Base-by-base conservation (phyloP, 2,329 filamentous ascomycete genomes). In the Clonostachys rhizophaga region DNA sequence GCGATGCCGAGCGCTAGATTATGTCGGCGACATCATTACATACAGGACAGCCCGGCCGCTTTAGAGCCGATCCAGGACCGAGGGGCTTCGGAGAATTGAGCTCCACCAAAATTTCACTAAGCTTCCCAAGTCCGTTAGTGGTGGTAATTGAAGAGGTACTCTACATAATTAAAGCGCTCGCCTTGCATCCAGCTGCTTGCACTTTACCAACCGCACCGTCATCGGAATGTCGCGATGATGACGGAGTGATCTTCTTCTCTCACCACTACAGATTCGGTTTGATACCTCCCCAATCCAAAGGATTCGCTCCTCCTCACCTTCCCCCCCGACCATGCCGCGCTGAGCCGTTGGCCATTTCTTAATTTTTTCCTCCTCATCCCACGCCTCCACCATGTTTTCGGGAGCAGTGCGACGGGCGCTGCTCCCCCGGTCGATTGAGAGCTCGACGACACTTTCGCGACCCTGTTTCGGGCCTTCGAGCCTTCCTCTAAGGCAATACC, bases 401-500 rank as follows among this genome's bases (percentile, higher is more conserved):
- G 72, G 70, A 63, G 67, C 68, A 59, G 66, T 73, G 58, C 74
- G 72, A 56, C 71, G 70, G 58, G 66, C 67, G 64, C 66, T 76
- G 67, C 67, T 74, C 65, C 72, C 73, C 52, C 69, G 67, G 58
- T 65, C 70, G 61, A 65, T 64, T 55, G 63, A 65, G 30, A 44
- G n/a, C 35, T 44, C 35, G 18, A 20, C 46, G n/a, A 24, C 24
- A 10, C 44, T 39, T 12, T n/a, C 42, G n/a, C 41, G 41, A 34
- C n/a, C 17, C 18, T 39, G 9, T 10, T 30, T 30, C 24, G 24
- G 24, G 24, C 9, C 24, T 30, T 30, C 24, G 24, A 30, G 24
- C 24, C 24, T 30, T 30, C 24, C 24, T 30, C 24, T 30, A 5
- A 30, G 24, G 24, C 24, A 30, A 30, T 30, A 30, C 24, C 24